Evolutionary conservation across 805 yeast genomes (phyloP).

Genomic region (Candida insectorum): DNA sequence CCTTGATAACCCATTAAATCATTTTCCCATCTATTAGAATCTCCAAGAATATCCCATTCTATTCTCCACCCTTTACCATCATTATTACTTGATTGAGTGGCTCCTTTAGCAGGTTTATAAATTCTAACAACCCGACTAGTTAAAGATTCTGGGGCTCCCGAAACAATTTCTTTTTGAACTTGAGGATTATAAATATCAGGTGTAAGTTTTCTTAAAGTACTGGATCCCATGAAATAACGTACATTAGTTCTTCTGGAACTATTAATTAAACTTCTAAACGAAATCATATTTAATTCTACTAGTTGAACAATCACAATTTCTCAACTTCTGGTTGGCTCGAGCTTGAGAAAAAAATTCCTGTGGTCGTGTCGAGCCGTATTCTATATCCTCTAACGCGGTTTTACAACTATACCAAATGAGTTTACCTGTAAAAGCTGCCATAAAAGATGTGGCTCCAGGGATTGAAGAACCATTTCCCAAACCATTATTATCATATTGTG

Average conservation of each 20-base stretch:
- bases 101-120: slow-evolving; percentile 72
- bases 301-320: slow-evolving; percentile 6
- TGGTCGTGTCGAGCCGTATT: slow-evolving; percentile 1
- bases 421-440: slow-evolving; percentile 25
- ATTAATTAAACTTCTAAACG: slow-evolving; percentile 3
- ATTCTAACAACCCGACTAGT: slow-evolving; percentile 70
- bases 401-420: too few relatives aligned
- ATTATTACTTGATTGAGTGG: slow-evolving; percentile 71
- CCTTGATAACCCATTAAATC: slow-evolving; percentile 85
- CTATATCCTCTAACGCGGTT: too few relatives aligned
- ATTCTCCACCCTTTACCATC: slow-evolving; percentile 63
- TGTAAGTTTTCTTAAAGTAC: slow-evolving; percentile 6
- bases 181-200: slow-evolving; percentile 22
- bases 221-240: slow-evolving; percentile 3
- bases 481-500: slow-evolving; percentile 29
- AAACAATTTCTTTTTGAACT: slow-evolving; percentile 50
- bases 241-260: background rate
- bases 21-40: slow-evolving; percentile 85
- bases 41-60: slow-evolving; percentile 79
- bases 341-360: background rate
- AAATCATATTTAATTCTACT: slow-evolving; percentile 1
- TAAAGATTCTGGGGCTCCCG: slow-evolving; percentile 77
- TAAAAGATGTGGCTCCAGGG: slow-evolving; percentile 51
- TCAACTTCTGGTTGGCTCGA: slow-evolving; percentile 12
- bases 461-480: slow-evolving; percentile 43